phyloP scores from a whole-genome alignment of 441 rosid genomes.

The Rhodomyrtus psidioides region DNA sequence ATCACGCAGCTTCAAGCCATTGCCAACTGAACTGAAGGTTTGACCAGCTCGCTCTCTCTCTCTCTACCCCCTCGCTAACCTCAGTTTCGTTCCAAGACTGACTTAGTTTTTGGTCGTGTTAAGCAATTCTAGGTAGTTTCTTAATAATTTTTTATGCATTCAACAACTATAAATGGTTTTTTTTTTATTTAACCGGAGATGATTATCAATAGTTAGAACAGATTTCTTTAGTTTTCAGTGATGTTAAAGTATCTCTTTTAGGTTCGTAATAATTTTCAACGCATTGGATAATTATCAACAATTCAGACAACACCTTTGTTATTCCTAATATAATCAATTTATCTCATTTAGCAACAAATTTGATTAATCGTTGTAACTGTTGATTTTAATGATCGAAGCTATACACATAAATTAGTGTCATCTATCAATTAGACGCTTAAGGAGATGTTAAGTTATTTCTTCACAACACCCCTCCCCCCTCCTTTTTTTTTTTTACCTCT shows the following conservation, averaged over 20 bases:
- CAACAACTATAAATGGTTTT: too few relatives aligned
- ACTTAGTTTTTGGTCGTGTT: not conserved
- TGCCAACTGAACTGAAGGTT: not conserved
- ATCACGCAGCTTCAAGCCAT: not conserved
- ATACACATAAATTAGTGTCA: not conserved
- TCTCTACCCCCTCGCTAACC: not conserved
- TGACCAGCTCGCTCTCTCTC: not conserved
- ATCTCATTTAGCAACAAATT: not conserved
- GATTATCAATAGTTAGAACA: too few relatives aligned
- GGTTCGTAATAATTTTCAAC: too few relatives aligned
- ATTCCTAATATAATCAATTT: not conserved
- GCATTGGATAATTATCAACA: too few relatives aligned
- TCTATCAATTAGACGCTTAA: not conserved
- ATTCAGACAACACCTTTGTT: not conserved
- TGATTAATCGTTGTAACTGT: not conserved
- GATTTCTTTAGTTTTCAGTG: too few relatives aligned
- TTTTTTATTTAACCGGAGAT: too few relatives aligned
- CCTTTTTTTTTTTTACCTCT: rapidly evolving
- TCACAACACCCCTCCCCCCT: too few relatives aligned
- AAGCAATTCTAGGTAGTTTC: too few relatives aligned
- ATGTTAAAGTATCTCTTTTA: too few relatives aligned
- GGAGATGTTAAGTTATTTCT: rapidly evolving
- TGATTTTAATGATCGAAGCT: not conserved
- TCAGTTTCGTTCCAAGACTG: too few relatives aligned
- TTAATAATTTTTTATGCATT: too few relatives aligned